phyloP scores from a whole-genome alignment of 1,284 basidiomycete genomes.

The Ganoderma resinaceum region DNA sequence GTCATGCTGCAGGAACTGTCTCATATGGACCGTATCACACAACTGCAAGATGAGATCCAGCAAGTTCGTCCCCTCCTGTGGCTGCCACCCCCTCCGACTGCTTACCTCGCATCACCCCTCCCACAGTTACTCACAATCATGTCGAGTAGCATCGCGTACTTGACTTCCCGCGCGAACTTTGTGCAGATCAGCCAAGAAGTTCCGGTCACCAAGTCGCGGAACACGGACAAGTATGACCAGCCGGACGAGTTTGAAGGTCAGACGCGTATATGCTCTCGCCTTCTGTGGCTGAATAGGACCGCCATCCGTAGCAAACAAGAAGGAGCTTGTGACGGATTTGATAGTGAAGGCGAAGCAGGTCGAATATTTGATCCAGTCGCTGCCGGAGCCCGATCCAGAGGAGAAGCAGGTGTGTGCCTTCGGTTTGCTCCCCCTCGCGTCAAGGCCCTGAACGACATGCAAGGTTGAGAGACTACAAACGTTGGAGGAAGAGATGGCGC shows the following conservation, averaged over 20 bases:
- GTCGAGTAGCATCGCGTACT: constrained; percentile 78
- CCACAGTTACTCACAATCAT: constrained; percentile 80
- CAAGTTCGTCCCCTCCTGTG: constrained; percentile 54
- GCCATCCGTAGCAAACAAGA: constrained; percentile 67
- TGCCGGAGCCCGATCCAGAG: constrained; percentile 78
- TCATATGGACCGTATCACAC: constrained; percentile 89
- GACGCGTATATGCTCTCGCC: constrained; percentile 19
- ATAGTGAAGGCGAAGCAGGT: constrained; percentile 86
- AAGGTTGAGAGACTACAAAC: constrained; percentile 69
- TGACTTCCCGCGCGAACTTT: constrained; percentile 76
- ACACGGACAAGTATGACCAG: constrained; percentile 71
- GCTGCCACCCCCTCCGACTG: not conserved
- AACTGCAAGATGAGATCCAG: constrained; percentile 88
- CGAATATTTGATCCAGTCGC: constrained; percentile 77
- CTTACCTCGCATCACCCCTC: constrained; percentile 2
- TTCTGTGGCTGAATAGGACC: constrained; percentile 18
- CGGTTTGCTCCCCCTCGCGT: constrained; percentile 1
- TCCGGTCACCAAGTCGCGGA: constrained; percentile 77
- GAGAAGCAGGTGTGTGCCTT: constrained; percentile 64
- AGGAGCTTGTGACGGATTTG: constrained; percentile 80
- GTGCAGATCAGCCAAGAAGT: constrained; percentile 74
- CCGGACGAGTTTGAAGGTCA: constrained; percentile 74
- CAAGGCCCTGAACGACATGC: not conserved
- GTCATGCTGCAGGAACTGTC: constrained; percentile 88
- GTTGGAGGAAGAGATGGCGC: constrained; percentile 71